Evolutionary conservation across 2,329 filamentous ascomycete species (phyloP), one percentile per base, ranked within the genome.

Genomic region (Epichloe brachyelytri): DNA sequence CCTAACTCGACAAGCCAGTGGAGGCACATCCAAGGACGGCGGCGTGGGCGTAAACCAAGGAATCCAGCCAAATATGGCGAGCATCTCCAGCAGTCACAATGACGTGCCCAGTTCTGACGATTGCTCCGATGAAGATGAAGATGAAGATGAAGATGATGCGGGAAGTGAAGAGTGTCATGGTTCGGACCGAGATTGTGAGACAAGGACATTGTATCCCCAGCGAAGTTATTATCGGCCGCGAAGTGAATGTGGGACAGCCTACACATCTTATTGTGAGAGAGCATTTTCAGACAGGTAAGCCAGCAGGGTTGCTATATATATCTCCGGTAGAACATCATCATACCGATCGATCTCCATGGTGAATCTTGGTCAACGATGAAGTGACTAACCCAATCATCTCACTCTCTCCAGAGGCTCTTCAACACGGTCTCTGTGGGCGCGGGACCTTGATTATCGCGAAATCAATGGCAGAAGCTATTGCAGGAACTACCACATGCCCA

Each of bases 391-490:
- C 26, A 3, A 10, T 10, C 19, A 17, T 15, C 33, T 36, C 17
- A 39, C 12, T 7, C 30, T 19, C 46, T 33, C 48, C 43, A 71
- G 69, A 50, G 66, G 65, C 52, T 67, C 69, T 1, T 71, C 73
- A 12, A 76, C 73, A 17, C 66, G 72, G 46, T 76, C 73, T n/a
- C 60, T 76, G 47, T 73, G 70, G 60, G 71, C 71, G 40, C 63
- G 67, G 52, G 73, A 76, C 54, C 68, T 83, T 34, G 74, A 80
- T 59, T 76, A 77, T 55, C 69, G 78, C 50, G 68, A 76, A 54
- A 79, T 84, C 55, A 76, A 85, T 64, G 78, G 74, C 43, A 77
- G 82, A 20, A 73, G 82, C 56, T 82, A 80, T 60, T 81, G 82
- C 59, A 70, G 76, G 36, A 71, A 72, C 36, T 85, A 83, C 59